Evolutionary conservation across 352 stramenopile genomes (phyloP).

Genomic region (Phytophthora hibernalis): DNA sequence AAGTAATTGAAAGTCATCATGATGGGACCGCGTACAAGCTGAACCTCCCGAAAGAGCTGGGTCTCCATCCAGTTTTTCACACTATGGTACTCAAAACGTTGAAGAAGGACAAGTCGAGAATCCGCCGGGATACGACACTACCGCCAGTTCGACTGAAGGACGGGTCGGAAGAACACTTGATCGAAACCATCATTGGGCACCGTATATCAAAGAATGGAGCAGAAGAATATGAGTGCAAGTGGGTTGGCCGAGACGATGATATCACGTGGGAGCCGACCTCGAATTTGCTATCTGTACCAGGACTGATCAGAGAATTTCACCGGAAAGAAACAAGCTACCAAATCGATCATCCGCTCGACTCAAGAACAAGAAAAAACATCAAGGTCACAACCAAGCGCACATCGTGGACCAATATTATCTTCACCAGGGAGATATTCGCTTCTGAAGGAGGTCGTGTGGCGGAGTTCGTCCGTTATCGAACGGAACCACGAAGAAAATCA

Average conservation of each 20-base stretch:
- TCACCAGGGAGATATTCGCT: no score
- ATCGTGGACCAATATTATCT: no score
- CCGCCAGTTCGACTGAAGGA: constrained; percentile 9
- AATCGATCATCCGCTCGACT: no score
- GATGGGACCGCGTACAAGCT: neutral
- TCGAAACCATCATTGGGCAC: neutral
- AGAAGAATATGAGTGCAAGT: constrained; percentile 11
- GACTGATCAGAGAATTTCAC: constrained; percentile 6
- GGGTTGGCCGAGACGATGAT: constrained; percentile 5
- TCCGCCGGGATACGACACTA: neutral
- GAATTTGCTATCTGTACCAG: constrained; percentile 7
- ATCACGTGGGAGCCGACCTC: constrained; percentile 10
- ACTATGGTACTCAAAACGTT: neutral
- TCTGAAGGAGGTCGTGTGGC: no score
- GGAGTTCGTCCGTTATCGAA: no score
- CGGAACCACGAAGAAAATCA: no score
- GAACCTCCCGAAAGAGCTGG: neutral
- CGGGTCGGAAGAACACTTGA: neutral
- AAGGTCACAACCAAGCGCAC: no score
- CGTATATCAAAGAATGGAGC: neutral
- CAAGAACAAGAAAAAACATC: no score
- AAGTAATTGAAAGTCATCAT: neutral
- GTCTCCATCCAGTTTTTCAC: neutral
- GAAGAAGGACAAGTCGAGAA: neutral
- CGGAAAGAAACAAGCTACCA: neutral